Base-by-base conservation (phyloP, 2,329 filamentous ascomycete genomes). In the Orbilia oligospora region DNA sequence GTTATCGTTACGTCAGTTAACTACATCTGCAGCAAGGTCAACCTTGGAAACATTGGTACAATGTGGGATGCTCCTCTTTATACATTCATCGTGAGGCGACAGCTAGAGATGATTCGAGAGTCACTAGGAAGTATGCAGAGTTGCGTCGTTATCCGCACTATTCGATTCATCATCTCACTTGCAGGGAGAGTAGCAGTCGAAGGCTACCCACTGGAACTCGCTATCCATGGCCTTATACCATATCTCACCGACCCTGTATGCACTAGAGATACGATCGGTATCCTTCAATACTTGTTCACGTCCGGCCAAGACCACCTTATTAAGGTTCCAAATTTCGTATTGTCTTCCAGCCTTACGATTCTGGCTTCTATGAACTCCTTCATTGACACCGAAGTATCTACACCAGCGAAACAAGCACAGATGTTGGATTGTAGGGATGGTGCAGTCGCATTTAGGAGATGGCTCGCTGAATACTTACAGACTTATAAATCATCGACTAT, bases 171-270 rank as follows among this genome's bases (percentile, higher is more conserved):
- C 16, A 88, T 98, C 27, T 92, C 90, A 76, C 86, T 98, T 55
- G 91, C 93, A 27, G 94, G 93, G 0, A 84, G 89, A 0, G 87
- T 90, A 64, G 92, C 92, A n/a, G 87, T 91, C 24, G 86, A 89
- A 48, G 92, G 91, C 0, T 98, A 98, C 83, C 92, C 93, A 10
- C 84, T 97, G 14, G 93, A 99, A 84, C 96, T 97, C 92, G 87
- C 97, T 0, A 87, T 99, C 0, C 92, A 94, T 82, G 91, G 92
- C 0, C 87, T 97, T 20, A 88, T 92, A 9, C 90, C 90, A 0
- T 97, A 94, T 81, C 86, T 98, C 5, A 91, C 91, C 0, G 91
- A 98, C 81, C 88, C 91, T 0, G 92, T 97, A 82, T 98, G 95
- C 84, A 92, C 94, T 9, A 93, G 97, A 82, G 96, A 99, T 85